phyloP scores from a whole-genome alignment of 176 grass and related monocot genomes.

The Dendrocalamus sinicus region DNA sequence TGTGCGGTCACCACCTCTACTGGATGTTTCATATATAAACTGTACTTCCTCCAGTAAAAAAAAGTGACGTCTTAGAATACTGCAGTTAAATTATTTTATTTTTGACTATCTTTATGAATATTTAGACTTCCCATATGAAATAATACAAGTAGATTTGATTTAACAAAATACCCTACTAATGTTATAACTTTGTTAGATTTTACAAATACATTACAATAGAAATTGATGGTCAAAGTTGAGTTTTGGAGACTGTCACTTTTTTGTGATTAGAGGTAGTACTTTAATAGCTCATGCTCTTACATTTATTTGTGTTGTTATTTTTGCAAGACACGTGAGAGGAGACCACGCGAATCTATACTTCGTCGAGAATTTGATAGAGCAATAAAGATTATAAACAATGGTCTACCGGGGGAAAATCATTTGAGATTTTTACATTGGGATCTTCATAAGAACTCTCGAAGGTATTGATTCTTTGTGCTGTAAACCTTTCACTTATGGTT shows the following conservation, averaged over 20 bases:
- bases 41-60: not conserved
- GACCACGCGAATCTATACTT: constrained; percentile 89
- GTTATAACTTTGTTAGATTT: not conserved
- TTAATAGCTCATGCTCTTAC: constrained; percentile 24
- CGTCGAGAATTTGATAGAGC: constrained; percentile 76
- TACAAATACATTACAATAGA: not conserved
- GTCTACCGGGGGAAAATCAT: constrained; percentile 66
- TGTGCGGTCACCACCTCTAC: constrained; percentile 2
- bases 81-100: constrained; percentile 11
- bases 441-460: constrained; percentile 84
- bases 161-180: not conserved
- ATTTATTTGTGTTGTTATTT: constrained; percentile 35
- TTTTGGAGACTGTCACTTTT: not conserved
- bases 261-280: not conserved
- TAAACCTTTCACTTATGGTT: constrained; percentile 8
- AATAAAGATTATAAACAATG: constrained; percentile 82
- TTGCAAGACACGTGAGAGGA: constrained; percentile 74
- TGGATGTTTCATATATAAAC: constrained; percentile 26
- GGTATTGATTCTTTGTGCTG: constrained; percentile 54
- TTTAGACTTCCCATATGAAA: constrained; percentile 3
- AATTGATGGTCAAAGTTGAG: constrained; percentile 1
- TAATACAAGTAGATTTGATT: not conserved
- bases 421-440: constrained; percentile 97
- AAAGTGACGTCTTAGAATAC: not conserved
- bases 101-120: constrained; percentile 19